A percentile compares a stretch with the other conserved stretches of the same genome.
phyloP scores from a whole-genome alignment of 2,329 filamentous ascomycete genomes.

The Bipolaris gigantea region DNA sequence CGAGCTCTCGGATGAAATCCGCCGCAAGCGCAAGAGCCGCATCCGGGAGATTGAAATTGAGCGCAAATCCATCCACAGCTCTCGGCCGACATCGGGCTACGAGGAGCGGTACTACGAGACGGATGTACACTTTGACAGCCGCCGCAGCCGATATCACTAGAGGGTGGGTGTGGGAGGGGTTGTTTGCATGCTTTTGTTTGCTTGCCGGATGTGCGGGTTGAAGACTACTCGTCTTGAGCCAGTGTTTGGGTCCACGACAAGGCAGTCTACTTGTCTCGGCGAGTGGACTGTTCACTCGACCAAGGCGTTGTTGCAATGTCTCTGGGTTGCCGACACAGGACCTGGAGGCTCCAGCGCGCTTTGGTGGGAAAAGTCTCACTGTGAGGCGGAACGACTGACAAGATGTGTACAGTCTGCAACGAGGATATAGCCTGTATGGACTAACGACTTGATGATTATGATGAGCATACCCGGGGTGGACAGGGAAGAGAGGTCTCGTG shows the following conservation, averaged over 20 bases:
- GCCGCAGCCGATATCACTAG: conserved; percentile 44
- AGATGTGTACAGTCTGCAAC: conserved; percentile 29
- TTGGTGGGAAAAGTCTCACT: conserved; percentile 29
- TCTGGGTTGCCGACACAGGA: conserved; percentile 1
- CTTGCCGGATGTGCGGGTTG: conserved; percentile 7
- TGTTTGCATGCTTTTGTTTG: conserved; percentile 6
- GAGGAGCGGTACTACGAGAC: conserved; percentile 69
- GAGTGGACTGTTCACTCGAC: conserved; percentile 14
- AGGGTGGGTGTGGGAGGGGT: not conserved
- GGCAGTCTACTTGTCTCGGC: conserved; percentile 18
- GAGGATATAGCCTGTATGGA: conserved; percentile 26
- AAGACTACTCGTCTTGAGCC: conserved; percentile 12
- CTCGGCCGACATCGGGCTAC: conserved; percentile 49
- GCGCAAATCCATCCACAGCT: conserved; percentile 55
- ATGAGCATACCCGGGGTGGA: conserved; percentile 40
- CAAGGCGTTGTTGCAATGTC: conserved; percentile 10
- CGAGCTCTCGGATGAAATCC: conserved; percentile 79
- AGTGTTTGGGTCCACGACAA: conserved; percentile 13
- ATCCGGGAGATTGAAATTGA: conserved; percentile 66
- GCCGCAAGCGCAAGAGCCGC: conserved; percentile 62
- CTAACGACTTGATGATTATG: conserved; percentile 43
- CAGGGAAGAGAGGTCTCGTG: conserved; percentile 24
- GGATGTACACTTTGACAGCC: conserved; percentile 65
- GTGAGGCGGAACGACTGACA: conserved; percentile 37
- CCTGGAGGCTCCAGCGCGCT: conserved; percentile 6